A percentile compares a stretch with the other conserved stretches of the same genome.
These are phyloP conservation scores for Termitomyces sp. DNA, from an alignment of 768 basidiomycete genomes.

Conservation along the genomic window DNA sequence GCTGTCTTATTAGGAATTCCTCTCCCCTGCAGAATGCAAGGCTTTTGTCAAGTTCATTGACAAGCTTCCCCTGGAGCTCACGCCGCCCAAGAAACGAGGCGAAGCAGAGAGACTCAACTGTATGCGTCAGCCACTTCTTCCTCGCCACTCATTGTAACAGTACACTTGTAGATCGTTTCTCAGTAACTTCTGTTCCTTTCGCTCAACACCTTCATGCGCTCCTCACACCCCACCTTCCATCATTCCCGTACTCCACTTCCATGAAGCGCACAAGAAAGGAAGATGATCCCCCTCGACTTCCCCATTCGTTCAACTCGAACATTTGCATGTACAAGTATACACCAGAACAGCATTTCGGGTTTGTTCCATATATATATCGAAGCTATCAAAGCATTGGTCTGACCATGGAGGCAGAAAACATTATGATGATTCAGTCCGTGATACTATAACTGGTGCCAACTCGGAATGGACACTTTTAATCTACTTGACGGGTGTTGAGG, in stretches of 20 bases:
- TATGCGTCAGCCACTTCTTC: conserved; percentile 24
- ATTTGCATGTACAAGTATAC: conserved; percentile 70
- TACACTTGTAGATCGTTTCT: conserved; percentile 48
- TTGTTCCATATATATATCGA: conserved; percentile 6
- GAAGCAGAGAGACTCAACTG: conserved; percentile 70
- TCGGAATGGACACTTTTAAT: conserved; percentile 78
- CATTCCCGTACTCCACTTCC: conserved; percentile 40
- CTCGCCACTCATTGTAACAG: neutral
- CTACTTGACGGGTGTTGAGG: conserved; percentile 66
- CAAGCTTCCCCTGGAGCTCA: conserved; percentile 52
- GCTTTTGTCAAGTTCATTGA: conserved; percentile 55
- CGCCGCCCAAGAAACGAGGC: conserved; percentile 65
- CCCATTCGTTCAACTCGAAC: conserved; percentile 65
- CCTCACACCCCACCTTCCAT: conserved; percentile 53
- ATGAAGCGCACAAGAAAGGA: conserved; percentile 19
- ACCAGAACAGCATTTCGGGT: conserved; percentile 61
- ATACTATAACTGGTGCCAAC: conserved; percentile 49
- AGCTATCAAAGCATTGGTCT: neutral
- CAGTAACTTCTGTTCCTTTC: conserved; percentile 52
- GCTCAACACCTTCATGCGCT: conserved; percentile 44
- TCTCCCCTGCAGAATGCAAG: conserved; percentile 59
- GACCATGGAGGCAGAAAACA: conserved; percentile 36
- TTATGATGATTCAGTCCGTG: conserved; percentile 68
- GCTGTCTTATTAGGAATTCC: conserved; percentile 37
- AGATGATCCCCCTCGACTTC: conserved; percentile 23